phyloP scores from a whole-genome alignment of 1,284 basidiomycete species.

The Laetiporus sulphureus region DNA sequence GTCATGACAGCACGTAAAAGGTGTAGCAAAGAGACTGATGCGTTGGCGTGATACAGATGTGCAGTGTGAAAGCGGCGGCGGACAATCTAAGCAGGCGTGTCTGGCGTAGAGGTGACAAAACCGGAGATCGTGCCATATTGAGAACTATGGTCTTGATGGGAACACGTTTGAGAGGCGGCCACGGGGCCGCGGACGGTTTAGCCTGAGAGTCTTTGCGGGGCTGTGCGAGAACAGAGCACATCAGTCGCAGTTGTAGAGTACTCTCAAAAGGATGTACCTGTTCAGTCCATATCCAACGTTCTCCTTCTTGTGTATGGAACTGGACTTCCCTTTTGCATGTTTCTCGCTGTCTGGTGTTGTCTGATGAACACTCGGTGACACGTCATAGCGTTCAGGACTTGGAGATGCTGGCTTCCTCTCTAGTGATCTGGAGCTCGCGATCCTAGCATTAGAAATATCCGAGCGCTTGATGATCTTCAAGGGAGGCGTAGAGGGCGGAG shows the following conservation, averaged over 20 bases:
- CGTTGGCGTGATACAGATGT: too few species aligned
- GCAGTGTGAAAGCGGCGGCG: too few species aligned
- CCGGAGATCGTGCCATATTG: too few species aligned
- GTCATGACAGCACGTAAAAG: too few species aligned
- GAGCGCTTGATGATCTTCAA: conserved; percentile 34
- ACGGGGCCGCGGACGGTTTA: conserved; percentile 61
- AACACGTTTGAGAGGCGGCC: too few species aligned
- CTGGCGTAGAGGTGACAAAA: too few species aligned
- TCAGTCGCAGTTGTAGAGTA: not conserved
- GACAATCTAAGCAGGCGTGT: too few species aligned
- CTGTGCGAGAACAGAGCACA: conserved; percentile 27
- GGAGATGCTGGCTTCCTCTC: conserved; percentile 15
- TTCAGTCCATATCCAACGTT: conserved; percentile 35
- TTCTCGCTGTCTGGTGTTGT: conserved; percentile 57
- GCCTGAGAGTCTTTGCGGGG: conserved; percentile 51
- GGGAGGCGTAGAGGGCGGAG: conserved; percentile 29
- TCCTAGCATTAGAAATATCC: too few species aligned
- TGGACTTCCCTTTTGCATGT: conserved; percentile 34
- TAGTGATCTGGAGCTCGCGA: too few species aligned
- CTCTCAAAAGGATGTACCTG: not conserved
- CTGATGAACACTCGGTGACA: conserved; percentile 48
- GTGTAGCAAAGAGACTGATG: too few species aligned
- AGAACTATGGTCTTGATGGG: too few species aligned
- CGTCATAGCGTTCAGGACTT: conserved; percentile 43
- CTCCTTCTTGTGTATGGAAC: conserved; percentile 37